phyloP scores from a whole-genome alignment of 768 basidiomycete species.

The Lactarius evosmus region DNA sequence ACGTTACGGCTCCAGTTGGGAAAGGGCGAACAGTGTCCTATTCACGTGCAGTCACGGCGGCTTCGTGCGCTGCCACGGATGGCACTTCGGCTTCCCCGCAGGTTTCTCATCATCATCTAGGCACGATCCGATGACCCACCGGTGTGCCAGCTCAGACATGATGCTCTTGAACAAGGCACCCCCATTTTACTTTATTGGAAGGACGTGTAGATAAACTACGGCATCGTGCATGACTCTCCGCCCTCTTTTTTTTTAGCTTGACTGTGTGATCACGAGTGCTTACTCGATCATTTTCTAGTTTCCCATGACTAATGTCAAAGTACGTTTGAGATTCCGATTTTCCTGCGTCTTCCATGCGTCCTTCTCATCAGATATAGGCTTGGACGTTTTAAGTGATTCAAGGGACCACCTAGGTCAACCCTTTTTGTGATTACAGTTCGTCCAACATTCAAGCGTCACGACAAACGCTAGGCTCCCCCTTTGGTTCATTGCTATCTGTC shows the following conservation, averaged over 20 bases:
- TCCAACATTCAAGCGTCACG: not conserved
- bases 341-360: not conserved
- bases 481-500: not conserved
- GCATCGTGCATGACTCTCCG: not conserved
- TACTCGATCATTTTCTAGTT: not conserved
- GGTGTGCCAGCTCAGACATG: not conserved
- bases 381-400: not conserved
- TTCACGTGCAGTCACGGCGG: constrained; percentile 11
- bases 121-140: not conserved
- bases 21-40: not conserved
- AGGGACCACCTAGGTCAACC: not conserved
- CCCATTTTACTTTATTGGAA: not conserved
- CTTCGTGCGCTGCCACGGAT: not conserved
- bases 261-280: not conserved
- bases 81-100: not conserved
- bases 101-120: not conserved
- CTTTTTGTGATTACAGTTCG: not conserved
- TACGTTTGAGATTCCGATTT: not conserved
- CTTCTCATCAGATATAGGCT: constrained; percentile 17
- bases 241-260: constrained; percentile 2
- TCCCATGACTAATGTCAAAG: not conserved
- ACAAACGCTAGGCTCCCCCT: not conserved
- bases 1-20: not conserved
- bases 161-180: not conserved
- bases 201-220: not conserved